Evolutionary conservation across 225 moss, liverwort and hornwort genomes (phyloP), one percentile per base, ranked within the genome.

Genomic region (Sphagnum tenellum): DNA sequence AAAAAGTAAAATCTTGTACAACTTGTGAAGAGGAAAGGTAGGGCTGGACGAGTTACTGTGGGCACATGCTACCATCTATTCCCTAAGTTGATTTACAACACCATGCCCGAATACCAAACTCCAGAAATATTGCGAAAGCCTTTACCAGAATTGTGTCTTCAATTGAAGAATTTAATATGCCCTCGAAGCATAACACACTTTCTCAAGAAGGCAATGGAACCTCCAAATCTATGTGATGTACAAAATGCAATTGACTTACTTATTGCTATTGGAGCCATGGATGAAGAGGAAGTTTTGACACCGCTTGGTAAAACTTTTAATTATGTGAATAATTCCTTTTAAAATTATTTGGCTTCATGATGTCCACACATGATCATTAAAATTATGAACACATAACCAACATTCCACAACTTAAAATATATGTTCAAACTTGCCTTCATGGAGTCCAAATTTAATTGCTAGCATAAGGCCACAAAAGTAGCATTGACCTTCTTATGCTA

Each of bases 51-150:
- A 66, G 82, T 82, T 45, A 72, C 68, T 64, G 65, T 73, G 69
- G 91, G 89, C 11, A 73, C 62, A 9, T 91, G 94, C 67, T 95
- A 88, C 64, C 82, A 82, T 66, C 68, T 95, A 44, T 95, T 88
- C 60, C 89, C 89, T 3, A 67, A 86, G 65, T 53, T 91, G 55
- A 76, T 95, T 0, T 91, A 86, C 64, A 73, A 88, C 56, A 77
- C 88, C 5, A 91, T 89, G 91, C 60, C 73, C 47, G 64, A 75
- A 64, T 91, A 82, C 71, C 94, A 95, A 72, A 74, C 88, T 75
- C 89, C 89, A 13, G 88, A 95, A 71, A 82, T 95, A 52, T 62
- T 91, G 46, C 84, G 89, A 46, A 91, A 68, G 3, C 75, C 91
- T 11, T 69, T 91, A 44, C 78, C 80, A 58, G 70, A 86, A 48